Evolutionary conservation across 1,139 yeast genomes (phyloP).

Genomic region (Suzukiozyma palmioleophila): DNA sequence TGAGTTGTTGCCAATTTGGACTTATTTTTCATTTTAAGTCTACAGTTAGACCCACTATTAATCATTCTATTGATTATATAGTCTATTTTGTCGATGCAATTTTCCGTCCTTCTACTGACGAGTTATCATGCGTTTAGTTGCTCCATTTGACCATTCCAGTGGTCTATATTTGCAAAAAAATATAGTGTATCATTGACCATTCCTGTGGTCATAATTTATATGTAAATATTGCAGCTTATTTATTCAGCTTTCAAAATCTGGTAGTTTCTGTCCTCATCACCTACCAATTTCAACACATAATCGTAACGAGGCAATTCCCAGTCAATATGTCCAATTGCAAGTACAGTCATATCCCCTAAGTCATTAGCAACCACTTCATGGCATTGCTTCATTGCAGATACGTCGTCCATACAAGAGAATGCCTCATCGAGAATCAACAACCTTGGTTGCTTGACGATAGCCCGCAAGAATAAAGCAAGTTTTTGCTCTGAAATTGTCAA

Average conservation of each 20-base stretch:
- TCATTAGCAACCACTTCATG: conserved; percentile 52
- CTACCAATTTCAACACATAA: conserved; percentile 29
- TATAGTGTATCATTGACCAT: no score
- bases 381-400: conserved; percentile 53
- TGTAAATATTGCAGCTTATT: no score
- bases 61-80: conserved; percentile 1
- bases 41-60: not conserved
- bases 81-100: not conserved
- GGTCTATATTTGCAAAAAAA: no score
- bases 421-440: conserved; percentile 88
- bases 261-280: conserved; percentile 28
- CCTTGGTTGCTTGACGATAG: conserved; percentile 71
- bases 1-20: no score
- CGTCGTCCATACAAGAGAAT: conserved; percentile 82
- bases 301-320: conserved; percentile 40
- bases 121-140: not conserved
- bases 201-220: no score
- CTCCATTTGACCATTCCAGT: no score
- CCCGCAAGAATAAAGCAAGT: conserved; percentile 66
- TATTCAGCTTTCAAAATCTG: conserved; percentile 13
- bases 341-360: conserved; percentile 59
- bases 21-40: no score
- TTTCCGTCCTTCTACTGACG: not conserved
- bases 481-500: conserved; percentile 75
- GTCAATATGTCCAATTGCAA: conserved; percentile 74